Evolutionary conservation across 345 rosid genomes (phyloP).

Genomic region (Triadica sebifera): DNA sequence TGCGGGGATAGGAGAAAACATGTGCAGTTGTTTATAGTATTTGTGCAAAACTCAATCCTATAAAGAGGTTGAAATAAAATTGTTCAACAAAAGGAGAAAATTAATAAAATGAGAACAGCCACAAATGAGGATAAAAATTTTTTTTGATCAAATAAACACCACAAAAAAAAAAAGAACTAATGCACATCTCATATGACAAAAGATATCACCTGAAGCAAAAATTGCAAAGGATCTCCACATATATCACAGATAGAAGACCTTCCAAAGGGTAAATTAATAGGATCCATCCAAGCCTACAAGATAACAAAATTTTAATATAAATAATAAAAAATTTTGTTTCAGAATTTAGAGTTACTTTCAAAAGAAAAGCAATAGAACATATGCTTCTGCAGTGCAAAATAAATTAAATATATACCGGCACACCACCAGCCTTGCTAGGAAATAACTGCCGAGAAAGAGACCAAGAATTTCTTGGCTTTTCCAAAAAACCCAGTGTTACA

Average conservation of each 20-base stretch:
- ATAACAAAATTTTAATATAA: conserved; percentile 8
- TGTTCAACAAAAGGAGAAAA: background rate
- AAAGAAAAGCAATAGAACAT: background rate
- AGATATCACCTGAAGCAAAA: conserved; percentile 73
- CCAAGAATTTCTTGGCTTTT: conserved; percentile 58
- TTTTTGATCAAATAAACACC: background rate
- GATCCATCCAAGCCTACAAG: conserved; percentile 86
- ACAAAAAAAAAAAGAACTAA: background rate
- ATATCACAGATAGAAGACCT: conserved; percentile 59
- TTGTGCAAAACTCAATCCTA: background rate
- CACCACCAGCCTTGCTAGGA: conserved; percentile 89
- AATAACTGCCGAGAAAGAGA: conserved; percentile 69
- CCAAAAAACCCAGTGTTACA: conserved; percentile 64
- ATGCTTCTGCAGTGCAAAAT: background rate
- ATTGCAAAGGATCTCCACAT: conserved; percentile 81
- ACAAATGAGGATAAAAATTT: background rate
- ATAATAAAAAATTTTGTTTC: no score
- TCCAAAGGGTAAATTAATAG: conserved; percentile 73
- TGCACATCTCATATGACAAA: background rate
- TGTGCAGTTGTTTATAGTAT: background rate
- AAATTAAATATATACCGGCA: conserved; percentile 47
- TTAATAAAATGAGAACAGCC: background rate
- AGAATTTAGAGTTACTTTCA: no score
- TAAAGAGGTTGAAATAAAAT: background rate
- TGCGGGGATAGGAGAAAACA: background rate